These are phyloP conservation scores for Paraurostyla sp. DNA, from an alignment of 73 alveolate species.

Conservation along the genomic window DNA sequence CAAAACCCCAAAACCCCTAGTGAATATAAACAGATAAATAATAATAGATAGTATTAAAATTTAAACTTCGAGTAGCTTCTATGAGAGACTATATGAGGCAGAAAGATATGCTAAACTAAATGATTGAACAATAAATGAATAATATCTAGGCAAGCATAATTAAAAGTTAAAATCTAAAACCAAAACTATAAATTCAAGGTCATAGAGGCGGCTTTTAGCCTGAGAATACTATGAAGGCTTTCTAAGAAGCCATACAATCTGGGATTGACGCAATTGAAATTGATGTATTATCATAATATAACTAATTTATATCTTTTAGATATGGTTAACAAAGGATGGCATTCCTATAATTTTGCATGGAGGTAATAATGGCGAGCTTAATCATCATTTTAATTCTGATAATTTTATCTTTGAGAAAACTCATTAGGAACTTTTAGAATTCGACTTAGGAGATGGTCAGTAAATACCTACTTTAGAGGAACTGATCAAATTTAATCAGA, in stretches of 20 bases:
- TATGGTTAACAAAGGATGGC: slow-evolving; percentile 43
- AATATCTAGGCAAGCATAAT: too few species aligned
- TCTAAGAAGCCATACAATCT: slow-evolving; percentile 4
- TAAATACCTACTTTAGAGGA: slow-evolving; percentile 31
- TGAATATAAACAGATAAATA: too few species aligned
- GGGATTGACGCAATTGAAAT: slow-evolving; percentile 31
- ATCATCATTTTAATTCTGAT: not conserved
- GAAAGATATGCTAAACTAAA: too few species aligned
- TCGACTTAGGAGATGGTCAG: slow-evolving; percentile 54
- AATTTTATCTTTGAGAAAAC: slow-evolving; percentile 41
- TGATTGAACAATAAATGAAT: too few species aligned
- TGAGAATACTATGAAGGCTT: slow-evolving; percentile 43
- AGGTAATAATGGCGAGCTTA: slow-evolving; percentile 48
- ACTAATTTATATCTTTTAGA: slow-evolving; percentile 13
- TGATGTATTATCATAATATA: not conserved
- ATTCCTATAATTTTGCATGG: slow-evolving; percentile 53
- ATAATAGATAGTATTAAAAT: too few species aligned
- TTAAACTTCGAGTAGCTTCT: too few species aligned
- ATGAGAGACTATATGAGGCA: too few species aligned
- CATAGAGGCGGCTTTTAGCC: slow-evolving; percentile 63
- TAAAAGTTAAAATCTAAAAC: too few species aligned
- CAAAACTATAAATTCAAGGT: slow-evolving; percentile 21
- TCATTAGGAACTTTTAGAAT: not conserved
- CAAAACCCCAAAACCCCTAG: too few species aligned
- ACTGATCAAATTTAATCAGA: not conserved